These are phyloP conservation scores for Salix suchowensis DNA, from an alignment of 345 rosid genomes.

Conservation along the genomic window DNA sequence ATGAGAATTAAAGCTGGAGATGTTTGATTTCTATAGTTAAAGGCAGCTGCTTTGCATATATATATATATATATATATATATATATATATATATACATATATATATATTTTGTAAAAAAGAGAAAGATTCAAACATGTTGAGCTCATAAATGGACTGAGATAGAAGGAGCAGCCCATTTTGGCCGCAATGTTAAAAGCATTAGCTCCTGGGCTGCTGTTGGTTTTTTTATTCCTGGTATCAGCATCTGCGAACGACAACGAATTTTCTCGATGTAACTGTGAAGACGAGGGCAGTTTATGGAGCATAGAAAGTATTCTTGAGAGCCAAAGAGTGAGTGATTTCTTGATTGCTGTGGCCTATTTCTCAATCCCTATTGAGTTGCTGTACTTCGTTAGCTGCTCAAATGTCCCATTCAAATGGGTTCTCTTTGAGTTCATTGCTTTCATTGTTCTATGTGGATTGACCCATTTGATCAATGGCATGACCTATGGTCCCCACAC, in stretches of 20 bases:
- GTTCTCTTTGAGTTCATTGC: slow-evolving; percentile 89
- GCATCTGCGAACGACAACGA: slow-evolving; percentile 39
- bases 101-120: no score
- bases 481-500: slow-evolving; percentile 83
- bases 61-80: no score
- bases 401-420: slow-evolving; percentile 95
- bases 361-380: slow-evolving; percentile 92
- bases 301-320: slow-evolving; percentile 72
- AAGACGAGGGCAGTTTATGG: slow-evolving; percentile 81
- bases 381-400: slow-evolving; percentile 93
- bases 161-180: slow-evolving; percentile 29
- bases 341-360: slow-evolving; percentile 91
- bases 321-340: slow-evolving; percentile 80
- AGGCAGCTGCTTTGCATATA: not conserved
- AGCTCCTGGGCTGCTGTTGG: slow-evolving; percentile 48
- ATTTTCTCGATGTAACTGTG: slow-evolving; percentile 71
- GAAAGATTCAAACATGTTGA: not conserved
- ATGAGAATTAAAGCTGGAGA: slow-evolving; percentile 17
- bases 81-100: no score
- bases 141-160: not conserved
- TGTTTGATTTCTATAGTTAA: slow-evolving; percentile 8
- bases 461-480: slow-evolving; percentile 95
- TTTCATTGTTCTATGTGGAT: slow-evolving; percentile 93
- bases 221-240: slow-evolving; percentile 36
- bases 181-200: slow-evolving; percentile 60